phyloP scores from a whole-genome alignment of 768 basidiomycete species.

The Termitomyces sp. region DNA sequence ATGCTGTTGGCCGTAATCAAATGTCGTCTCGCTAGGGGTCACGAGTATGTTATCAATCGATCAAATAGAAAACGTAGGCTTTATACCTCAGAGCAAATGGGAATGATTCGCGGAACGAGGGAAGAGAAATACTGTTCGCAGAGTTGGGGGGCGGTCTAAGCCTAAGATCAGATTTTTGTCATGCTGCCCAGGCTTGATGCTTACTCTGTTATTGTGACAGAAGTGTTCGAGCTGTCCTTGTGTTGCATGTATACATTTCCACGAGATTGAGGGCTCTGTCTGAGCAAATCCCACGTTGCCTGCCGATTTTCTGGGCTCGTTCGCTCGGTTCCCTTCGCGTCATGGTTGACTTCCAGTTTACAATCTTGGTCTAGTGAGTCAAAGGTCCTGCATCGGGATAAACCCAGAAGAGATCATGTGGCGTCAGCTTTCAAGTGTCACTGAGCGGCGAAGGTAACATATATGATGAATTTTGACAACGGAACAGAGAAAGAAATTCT shows the following conservation, averaged over 20 bases:
- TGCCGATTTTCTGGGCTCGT: not conserved
- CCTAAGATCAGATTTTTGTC: not conserved
- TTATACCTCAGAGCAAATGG: constrained; percentile 8
- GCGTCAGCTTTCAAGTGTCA: constrained; percentile 6
- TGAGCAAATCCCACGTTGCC: no score
- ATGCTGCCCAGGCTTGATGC: not conserved
- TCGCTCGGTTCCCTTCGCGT: not conserved
- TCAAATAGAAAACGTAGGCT: not conserved
- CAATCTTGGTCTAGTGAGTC: not conserved
- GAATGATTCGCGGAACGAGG: constrained; percentile 16
- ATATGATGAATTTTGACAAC: not conserved
- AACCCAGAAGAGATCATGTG: constrained; percentile 4
- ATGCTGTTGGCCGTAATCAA: not conserved
- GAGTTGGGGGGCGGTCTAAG: not conserved
- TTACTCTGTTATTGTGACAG: not conserved
- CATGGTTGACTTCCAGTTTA: not conserved
- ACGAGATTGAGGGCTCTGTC: not conserved
- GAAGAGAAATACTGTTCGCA: constrained; percentile 4
- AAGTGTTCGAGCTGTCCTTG: not conserved
- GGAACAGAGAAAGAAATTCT: not conserved
- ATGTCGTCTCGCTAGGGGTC: not conserved
- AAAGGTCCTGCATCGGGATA: not conserved
- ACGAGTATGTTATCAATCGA: not conserved
- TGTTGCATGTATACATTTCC: not conserved
- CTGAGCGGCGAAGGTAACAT: not conserved